These are phyloP conservation scores for Tetrahymena borealis DNA, from an alignment of 73 alveolate genomes.

Conservation along the genomic window DNA sequence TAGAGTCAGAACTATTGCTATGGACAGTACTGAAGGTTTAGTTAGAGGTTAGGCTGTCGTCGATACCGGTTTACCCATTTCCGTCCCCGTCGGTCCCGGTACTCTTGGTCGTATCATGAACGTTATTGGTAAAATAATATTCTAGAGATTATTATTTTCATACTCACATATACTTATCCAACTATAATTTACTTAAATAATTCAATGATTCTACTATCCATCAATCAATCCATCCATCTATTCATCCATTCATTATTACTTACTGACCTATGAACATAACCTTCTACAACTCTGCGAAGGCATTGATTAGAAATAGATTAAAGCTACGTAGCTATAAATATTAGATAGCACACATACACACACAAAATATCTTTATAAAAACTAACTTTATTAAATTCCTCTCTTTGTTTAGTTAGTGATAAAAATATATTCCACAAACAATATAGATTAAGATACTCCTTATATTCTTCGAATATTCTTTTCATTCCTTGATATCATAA, in stretches of 20 bases:
- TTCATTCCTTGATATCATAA: background rate
- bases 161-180: background rate
- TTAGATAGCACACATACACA: too few species aligned
- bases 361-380: background rate
- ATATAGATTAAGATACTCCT: background rate
- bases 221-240: too few species aligned
- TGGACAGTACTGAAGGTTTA: slow-evolving; percentile 96
- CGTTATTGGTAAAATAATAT: slow-evolving; percentile 57
- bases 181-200: too few species aligned
- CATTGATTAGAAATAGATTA: too few species aligned
- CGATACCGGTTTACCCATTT: slow-evolving; percentile 87
- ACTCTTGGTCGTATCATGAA: slow-evolving; percentile 92
- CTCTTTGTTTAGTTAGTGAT: background rate
- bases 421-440: background rate
- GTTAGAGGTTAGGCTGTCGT: slow-evolving; percentile 86
- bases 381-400: background rate
- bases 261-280: too few species aligned
- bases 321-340: too few species aligned
- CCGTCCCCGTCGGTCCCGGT: slow-evolving; percentile 95
- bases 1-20: slow-evolving; percentile 94
- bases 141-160: background rate
- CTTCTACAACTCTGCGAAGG: too few species aligned
- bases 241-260: too few species aligned
- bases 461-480: background rate
- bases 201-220: too few species aligned